Conservation (phyloP, 352 stramenopile genomes). For the Pythium brassicae region DNA sequence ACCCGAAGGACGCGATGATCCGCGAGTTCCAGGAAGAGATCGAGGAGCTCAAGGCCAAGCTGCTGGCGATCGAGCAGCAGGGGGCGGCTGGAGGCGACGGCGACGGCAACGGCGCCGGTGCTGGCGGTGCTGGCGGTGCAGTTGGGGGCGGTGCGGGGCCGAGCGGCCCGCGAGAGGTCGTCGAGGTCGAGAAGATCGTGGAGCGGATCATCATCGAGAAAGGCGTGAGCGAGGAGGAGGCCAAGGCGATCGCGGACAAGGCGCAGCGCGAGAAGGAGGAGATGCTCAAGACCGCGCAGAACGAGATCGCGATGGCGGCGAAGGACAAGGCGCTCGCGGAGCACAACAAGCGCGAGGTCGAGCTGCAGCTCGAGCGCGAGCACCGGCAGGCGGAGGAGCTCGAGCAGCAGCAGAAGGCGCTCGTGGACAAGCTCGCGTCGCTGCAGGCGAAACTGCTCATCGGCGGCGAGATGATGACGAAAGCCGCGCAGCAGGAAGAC, state of each 20-base stretch:
- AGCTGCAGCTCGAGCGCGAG: conserved; percentile 87
- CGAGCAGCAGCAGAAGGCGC: conserved; percentile 61
- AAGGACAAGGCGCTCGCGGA: conserved; percentile 84
- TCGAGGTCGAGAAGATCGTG: conserved; percentile 82
- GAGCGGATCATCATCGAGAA: conserved; percentile 84
- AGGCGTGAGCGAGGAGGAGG: conserved; percentile 75
- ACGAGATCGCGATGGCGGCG: conserved; percentile 61
- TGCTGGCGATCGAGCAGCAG: conserved; percentile 57
- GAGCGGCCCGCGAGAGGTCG: conserved; percentile 30
- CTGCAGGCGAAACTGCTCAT: conserved; percentile 91
- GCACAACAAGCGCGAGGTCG: conserved; percentile 82
- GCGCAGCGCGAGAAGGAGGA: conserved; percentile 75
- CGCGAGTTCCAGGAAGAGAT: conserved; percentile 90
- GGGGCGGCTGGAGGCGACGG: conserved; percentile 17
- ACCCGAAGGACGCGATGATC: conserved; percentile 90
- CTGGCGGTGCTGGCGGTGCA: conserved; percentile 4
- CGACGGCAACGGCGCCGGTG: conserved; percentile 37
- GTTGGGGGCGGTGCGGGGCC: conserved; percentile 1
- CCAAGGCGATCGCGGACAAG: conserved; percentile 63
- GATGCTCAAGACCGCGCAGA: conserved; percentile 60
- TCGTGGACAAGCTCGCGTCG: conserved; percentile 85
- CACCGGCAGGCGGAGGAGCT: conserved; percentile 65
- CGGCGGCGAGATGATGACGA: conserved; percentile 93
- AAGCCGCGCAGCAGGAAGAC: conserved; percentile 93
- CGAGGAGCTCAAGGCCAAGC: conserved; percentile 70